Percentiles rank a stretch among this genome's conserved stretches.
These are phyloP conservation scores for Leishmania gerbilli DNA, from an alignment of 208 protist species.

Conservation along the genomic window DNA sequence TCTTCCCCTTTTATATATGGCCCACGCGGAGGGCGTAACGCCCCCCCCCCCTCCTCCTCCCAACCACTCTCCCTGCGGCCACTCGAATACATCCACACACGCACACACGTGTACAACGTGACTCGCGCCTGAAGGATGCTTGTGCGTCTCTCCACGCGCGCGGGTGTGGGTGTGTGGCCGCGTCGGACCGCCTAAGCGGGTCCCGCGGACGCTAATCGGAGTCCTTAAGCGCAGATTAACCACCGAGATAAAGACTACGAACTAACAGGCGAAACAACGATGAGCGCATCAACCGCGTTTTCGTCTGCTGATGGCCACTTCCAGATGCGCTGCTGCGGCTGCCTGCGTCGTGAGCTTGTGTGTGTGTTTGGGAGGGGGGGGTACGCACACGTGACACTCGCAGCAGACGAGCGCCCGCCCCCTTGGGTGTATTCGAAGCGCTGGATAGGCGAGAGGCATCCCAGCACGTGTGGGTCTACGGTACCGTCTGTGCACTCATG, in stretches of 20 bases:
- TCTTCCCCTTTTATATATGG: background rate
- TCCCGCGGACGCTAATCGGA: background rate
- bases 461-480: background rate
- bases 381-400: background rate
- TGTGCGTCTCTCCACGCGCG: background rate
- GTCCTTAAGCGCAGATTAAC: background rate
- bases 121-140: background rate
- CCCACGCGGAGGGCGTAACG: background rate
- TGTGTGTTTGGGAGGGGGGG: background rate
- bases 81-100: background rate
- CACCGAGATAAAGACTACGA: too few species aligned
- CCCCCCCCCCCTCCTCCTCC: background rate
- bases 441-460: background rate
- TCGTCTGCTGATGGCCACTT: too few species aligned
- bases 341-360: background rate
- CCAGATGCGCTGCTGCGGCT: background rate
- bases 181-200: background rate
- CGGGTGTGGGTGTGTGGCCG: background rate
- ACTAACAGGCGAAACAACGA: too few species aligned
- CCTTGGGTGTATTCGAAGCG: background rate
- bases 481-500: background rate
- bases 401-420: background rate
- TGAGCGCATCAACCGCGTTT: too few species aligned
- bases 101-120: background rate
- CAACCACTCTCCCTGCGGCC: background rate